Evolutionary conservation across 257 asterid genomes (phyloP), one percentile per base, ranked within the genome.

Genomic region (Solanum pinnatisectum): DNA sequence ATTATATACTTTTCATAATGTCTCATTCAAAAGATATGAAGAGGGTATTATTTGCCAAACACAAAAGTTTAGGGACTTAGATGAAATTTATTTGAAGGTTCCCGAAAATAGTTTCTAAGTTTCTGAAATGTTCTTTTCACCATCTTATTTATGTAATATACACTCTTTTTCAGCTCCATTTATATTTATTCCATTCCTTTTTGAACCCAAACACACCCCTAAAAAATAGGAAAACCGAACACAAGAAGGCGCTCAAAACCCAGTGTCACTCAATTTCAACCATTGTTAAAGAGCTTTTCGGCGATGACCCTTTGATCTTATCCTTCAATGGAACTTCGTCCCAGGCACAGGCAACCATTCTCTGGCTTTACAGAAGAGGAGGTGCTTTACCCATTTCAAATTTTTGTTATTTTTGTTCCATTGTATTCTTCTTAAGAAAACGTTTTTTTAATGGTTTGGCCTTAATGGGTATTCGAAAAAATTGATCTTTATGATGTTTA

Each of bases 271-370:
- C 84, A 77, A 37, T 87, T 70, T 35, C 63, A 37, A 74, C 32
- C 27, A 60, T 60, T 16, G 71, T 15, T 32, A 73, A 59, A 49
- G 12, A 87, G 25, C 30, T 74, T 71, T 56, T 36, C 27, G 18
- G 30, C 2, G 46, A 52, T 65, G 84, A 44, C 78, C 86, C 81
- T 77, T 76, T 81, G 72, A 39, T 20, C 32, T 59, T 74, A 36
- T 73, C 82, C 25, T 73, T 73, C 39, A 10, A 95, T 94, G 98
- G 96, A 95, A 91, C 96, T 96, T 89, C 92, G 98, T 88, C 96
- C 93, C 36, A 92, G 98, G 87, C 89, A 40, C 18, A 90, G 94
- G 44, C 91, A 77, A 8, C 8, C 88, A 49, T 95, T 95, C 88
- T 88, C 95, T 76, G 96, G 98, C 8, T 96, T 96, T 90, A 93